Evolutionary conservation across 1,284 basidiomycete species (phyloP).

Genomic region (Trametes polyzona): DNA sequence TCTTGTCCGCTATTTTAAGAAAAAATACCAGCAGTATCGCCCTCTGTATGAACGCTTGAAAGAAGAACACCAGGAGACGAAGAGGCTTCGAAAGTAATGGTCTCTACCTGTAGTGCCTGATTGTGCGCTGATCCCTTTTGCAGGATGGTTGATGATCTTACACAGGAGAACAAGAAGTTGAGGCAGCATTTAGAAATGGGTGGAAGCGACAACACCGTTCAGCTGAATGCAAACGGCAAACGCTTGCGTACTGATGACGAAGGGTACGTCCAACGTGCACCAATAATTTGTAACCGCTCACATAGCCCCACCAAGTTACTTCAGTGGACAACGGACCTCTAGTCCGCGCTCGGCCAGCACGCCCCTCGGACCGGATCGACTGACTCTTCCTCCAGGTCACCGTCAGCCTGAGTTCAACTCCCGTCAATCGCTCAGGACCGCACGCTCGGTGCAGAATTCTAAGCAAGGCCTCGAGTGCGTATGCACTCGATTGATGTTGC

Average conservation of each 20-base stretch:
- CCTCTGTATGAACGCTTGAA: conserved; percentile 50
- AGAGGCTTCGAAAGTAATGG: conserved; percentile 55
- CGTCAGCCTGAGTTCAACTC: conserved; percentile 48
- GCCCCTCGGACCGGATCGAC: conserved; percentile 56
- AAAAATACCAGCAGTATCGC: conserved; percentile 56
- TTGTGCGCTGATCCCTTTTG: background rate
- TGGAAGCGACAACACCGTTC: conserved; percentile 39
- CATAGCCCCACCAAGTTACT: conserved; percentile 18
- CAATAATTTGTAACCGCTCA: background rate
- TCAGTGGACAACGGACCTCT: conserved; percentile 47
- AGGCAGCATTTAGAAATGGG: conserved; percentile 41
- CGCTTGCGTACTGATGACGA: conserved; percentile 53
- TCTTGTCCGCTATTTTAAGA: conserved; percentile 63
- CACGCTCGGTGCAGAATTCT: background rate
- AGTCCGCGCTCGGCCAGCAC: conserved; percentile 58
- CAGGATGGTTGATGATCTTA: conserved; percentile 47
- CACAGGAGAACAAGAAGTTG: conserved; percentile 52
- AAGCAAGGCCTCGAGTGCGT: conserved; percentile 13
- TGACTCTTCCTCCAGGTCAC: conserved; percentile 62
- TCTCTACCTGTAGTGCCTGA: background rate
- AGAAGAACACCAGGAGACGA: conserved; percentile 45
- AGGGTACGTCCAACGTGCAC: conserved; percentile 45
- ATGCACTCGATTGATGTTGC: too few species aligned
- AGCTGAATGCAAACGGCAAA: conserved; percentile 62
- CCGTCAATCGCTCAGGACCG: conserved; percentile 25